Conservation (phyloP, 2,329 filamentous ascomycete genomes). For the Alternaria arborescens region DNA sequence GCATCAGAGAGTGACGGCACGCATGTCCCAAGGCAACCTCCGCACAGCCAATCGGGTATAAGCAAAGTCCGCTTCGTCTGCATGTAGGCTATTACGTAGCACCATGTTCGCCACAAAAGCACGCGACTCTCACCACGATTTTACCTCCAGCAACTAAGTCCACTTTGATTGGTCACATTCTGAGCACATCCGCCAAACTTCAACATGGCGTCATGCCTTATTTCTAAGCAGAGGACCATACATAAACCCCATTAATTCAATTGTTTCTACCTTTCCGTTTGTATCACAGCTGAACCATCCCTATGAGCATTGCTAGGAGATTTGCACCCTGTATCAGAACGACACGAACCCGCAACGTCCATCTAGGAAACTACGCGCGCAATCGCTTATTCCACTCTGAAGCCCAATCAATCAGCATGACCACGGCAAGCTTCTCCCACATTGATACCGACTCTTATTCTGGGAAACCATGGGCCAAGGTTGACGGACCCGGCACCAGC, state of each 20-base stretch:
- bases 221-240: slow-evolving; percentile 36
- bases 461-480: slow-evolving; percentile 70
- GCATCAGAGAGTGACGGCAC: slow-evolving; percentile 13
- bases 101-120: slow-evolving; percentile 11
- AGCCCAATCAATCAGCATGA: slow-evolving; percentile 56
- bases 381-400: background rate
- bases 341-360: background rate
- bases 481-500: slow-evolving; percentile 67
- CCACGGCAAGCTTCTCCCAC: slow-evolving; percentile 67
- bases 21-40: slow-evolving; percentile 1
- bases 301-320: background rate
- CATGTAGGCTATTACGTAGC: slow-evolving; percentile 8
- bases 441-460: slow-evolving; percentile 64
- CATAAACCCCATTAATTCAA: slow-evolving; percentile 11
- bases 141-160: background rate
- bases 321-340: background rate
- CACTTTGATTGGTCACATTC: slow-evolving; percentile 26
- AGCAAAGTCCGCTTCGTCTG: slow-evolving; percentile 8
- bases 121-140: slow-evolving; percentile 1
- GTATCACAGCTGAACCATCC: background rate
- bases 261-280: background rate
- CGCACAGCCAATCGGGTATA: slow-evolving; percentile 17
- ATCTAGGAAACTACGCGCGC: background rate
- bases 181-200: slow-evolving; percentile 20
- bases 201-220: slow-evolving; percentile 33